Percentiles rank a stretch among this genome's conserved stretches.
Evolutionary conservation across 768 basidiomycete genomes (phyloP).

Genomic region (Dictyophora rubrovolvata): DNA sequence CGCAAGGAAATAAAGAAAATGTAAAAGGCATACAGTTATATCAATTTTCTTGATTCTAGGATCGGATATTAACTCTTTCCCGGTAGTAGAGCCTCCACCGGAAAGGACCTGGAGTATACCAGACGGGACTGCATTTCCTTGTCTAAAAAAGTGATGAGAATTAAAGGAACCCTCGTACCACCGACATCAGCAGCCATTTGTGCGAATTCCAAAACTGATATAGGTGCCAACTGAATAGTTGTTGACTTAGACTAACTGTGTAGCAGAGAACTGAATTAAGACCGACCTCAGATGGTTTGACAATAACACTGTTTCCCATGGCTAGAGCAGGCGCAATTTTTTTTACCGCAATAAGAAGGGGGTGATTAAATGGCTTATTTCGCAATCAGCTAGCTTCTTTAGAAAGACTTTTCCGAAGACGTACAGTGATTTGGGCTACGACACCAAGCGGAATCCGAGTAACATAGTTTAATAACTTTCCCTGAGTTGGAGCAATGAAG

Average conservation of each 20-base stretch:
- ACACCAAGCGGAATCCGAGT: conserved; percentile 75
- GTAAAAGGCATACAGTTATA: conserved; percentile 48
- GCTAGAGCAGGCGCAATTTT: conserved; percentile 82
- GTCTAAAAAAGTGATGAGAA: neutral
- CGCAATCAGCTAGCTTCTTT: neutral
- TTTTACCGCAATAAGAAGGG: conserved; percentile 79
- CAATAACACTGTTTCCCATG: conserved; percentile 73
- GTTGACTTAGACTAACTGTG: neutral
- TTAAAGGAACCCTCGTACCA: conserved; percentile 29
- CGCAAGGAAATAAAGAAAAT: neutral
- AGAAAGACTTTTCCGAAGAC: neutral
- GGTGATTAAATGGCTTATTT: conserved; percentile 76
- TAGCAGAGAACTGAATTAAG: neutral
- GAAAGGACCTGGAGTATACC: conserved; percentile 68
- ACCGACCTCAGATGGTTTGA: conserved; percentile 70
- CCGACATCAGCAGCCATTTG: conserved; percentile 56
- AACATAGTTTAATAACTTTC: conserved; percentile 69
- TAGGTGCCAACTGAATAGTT: conserved; percentile 51
- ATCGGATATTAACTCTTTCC: conserved; percentile 54
- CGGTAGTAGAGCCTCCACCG: conserved; percentile 57
- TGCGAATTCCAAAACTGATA: conserved; percentile 71
- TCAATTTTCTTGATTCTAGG: conserved; percentile 71
- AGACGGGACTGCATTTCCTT: conserved; percentile 47
- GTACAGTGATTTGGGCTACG: conserved; percentile 79
- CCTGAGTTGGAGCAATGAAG: conserved; percentile 70